Base-by-base conservation (phyloP, 345 rosid genomes). In the Euphorbia lathyris region DNA sequence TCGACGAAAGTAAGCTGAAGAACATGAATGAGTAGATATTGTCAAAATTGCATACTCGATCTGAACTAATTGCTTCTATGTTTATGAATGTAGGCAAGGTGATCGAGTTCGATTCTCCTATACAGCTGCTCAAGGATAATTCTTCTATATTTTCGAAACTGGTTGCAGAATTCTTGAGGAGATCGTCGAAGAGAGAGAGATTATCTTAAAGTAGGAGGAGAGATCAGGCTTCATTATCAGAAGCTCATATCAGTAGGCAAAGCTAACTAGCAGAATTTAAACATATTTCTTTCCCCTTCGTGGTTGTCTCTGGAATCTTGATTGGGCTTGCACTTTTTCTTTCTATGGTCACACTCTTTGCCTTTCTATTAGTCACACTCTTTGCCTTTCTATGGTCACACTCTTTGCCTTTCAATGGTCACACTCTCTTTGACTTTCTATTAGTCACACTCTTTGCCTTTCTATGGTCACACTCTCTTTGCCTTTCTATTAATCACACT, bases 111-210 rank as follows among this genome's bases (percentile, higher is more conserved):
- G 77, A 83, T 53, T 67, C 74, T 0, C 90, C 88, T 0, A 27
- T 11, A 56, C 65, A 69, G 74, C 82, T 92, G 78, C 87, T 90
- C 2, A 78, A 83, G 82, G 83, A 84, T 40, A 84, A 62, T 51
- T 81, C 82, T 5, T 90, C 93, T 4, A 82, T 83, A 0, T 92
- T 92, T 80, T 82, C 90, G 20, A 86, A 82, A 81, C 75, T 90
- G 73, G 96, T 84, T 63, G 75, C 77, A 5, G 91, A 88, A 72
- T 90, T 85, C 77, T 65, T 71, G 77, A 30, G 85, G 27, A 90
- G 91, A 70, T 82, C 92, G 32, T 84, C 86, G 57, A 70, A 72
- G 62, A 70, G 73, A 47, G n/a, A n/a, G 73, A 78, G 63, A n/a
- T 43, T 51, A 40, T 63, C 61, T 55, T 55, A 69, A 60, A 63